Evolutionary conservation across 805 yeast species (phyloP).

Genomic region (Candida succiphila): DNA sequence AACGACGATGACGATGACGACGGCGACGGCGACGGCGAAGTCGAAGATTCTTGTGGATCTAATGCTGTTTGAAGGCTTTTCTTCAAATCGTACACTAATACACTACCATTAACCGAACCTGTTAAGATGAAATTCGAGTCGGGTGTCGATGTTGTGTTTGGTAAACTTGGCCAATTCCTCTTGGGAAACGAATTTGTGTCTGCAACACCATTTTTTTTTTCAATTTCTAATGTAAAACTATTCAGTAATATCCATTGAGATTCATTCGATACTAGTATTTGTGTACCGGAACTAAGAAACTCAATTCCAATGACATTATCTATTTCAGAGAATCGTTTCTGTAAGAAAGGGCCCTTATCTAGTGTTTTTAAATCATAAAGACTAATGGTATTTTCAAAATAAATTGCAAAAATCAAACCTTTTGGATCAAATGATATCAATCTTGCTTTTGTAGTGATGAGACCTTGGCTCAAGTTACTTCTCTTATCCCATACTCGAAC

Average conservation of each 20-base stretch:
- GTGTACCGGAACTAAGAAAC: too few species aligned
- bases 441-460: constrained; percentile 38
- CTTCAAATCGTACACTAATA: too few species aligned
- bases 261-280: too few species aligned
- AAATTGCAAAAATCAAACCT: constrained; percentile 69
- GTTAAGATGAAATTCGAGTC: constrained; percentile 56
- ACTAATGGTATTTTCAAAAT: constrained; percentile 38
- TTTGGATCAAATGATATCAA: constrained; percentile 73
- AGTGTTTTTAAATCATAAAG: constrained; percentile 54
- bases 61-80: too few species aligned
- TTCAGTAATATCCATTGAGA: constrained; percentile 3
- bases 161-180: constrained; percentile 22
- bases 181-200: background rate
- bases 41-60: too few species aligned
- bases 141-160: constrained; percentile 51
- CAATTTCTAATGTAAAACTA: constrained; percentile 5
- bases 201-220: background rate
- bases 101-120: constrained; percentile 50
- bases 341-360: constrained; percentile 48
- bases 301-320: background rate
- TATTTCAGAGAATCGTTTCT: constrained; percentile 9
- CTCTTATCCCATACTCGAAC: constrained; percentile 84
- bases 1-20: too few species aligned
- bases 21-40: too few species aligned
- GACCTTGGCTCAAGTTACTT: constrained; percentile 55